Conservation (phyloP, 2,329 filamentous ascomycete species). For the Epicoccum nigrum region DNA sequence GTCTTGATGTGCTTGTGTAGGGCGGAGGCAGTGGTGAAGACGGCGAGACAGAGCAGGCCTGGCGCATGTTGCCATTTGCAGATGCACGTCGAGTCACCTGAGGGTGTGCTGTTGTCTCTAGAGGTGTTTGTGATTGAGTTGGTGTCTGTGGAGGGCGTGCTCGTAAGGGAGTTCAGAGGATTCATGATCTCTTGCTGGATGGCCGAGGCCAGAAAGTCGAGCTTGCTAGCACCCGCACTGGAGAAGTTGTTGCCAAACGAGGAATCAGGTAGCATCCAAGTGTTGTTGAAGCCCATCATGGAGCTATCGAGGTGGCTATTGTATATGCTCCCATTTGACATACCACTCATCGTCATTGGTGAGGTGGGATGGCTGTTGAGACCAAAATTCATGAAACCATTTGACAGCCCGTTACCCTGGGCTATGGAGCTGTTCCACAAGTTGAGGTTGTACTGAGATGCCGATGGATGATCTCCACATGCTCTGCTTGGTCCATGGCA, state of each 20-base stretch:
- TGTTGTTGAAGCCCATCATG: slow-evolving; percentile 29
- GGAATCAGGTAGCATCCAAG: slow-evolving; percentile 40
- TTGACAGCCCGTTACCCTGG: slow-evolving; percentile 35
- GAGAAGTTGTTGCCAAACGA: slow-evolving; percentile 25
- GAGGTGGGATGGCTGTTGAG: slow-evolving; percentile 30
- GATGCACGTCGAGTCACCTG: slow-evolving; percentile 24
- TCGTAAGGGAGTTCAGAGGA: slow-evolving; percentile 17
- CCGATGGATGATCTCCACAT: slow-evolving; percentile 37
- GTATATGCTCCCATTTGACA: slow-evolving; percentile 24
- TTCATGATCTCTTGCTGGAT: slow-evolving; percentile 36
- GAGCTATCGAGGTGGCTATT: slow-evolving; percentile 22
- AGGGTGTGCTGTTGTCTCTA: slow-evolving; percentile 6
- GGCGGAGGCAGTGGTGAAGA: slow-evolving; percentile 35
- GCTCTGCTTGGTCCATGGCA: slow-evolving; percentile 40
- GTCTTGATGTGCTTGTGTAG: slow-evolving; percentile 47
- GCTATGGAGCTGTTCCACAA: slow-evolving; percentile 37
- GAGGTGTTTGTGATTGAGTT: slow-evolving; percentile 6
- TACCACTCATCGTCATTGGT: slow-evolving; percentile 24
- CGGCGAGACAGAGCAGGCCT: slow-evolving; percentile 34
- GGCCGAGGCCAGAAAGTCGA: slow-evolving; percentile 39
- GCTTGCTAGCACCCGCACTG: slow-evolving; percentile 26
- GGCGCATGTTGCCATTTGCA: slow-evolving; percentile 45
- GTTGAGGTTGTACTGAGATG: slow-evolving; percentile 34
- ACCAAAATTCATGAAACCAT: slow-evolving; percentile 34
- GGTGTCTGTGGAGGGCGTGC: slow-evolving; percentile 15